Evolutionary conservation across 2,329 filamentous ascomycete species (phyloP).

Genomic region (Septoria petroselini): DNA sequence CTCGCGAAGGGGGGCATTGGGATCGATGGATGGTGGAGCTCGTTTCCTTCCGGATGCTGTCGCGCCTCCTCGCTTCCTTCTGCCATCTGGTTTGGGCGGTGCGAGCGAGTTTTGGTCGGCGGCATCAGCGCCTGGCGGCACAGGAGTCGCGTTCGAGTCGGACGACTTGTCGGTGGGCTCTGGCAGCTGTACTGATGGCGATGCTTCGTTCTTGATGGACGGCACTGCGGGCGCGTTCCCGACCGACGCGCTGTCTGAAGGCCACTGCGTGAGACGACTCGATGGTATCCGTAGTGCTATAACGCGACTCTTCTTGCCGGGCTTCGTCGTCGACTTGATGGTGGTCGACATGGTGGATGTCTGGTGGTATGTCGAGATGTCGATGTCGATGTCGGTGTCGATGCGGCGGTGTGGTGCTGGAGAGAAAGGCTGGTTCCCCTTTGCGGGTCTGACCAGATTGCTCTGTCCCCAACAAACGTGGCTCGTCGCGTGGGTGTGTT

Average conservation of each 20-base stretch:
- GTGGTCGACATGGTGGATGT: conserved; percentile 30
- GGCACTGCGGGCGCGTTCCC: conserved; percentile 1
- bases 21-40: conserved; percentile 49
- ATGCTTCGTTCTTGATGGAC: conserved; percentile 38
- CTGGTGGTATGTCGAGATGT: conserved; percentile 19
- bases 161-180: conserved; percentile 41
- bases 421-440: neutral
- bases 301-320: conserved; percentile 33
- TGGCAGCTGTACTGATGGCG: conserved; percentile 36
- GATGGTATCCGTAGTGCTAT: conserved; percentile 32
- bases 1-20: conserved; percentile 34
- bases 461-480: neutral
- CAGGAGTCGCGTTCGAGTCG: conserved; percentile 44
- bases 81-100: conserved; percentile 46
- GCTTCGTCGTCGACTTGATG: conserved; percentile 28
- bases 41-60: conserved; percentile 33
- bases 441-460: neutral
- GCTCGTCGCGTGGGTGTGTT: too few species aligned
- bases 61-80: conserved; percentile 65
- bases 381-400: conserved; percentile 9
- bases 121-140: conserved; percentile 37
- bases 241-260: conserved; percentile 26
- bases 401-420: conserved; percentile 2
- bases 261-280: conserved; percentile 32
- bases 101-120: conserved; percentile 43